Evolutionary conservation across 192 early-diverging fungal species (phyloP), one percentile per base, ranked within the genome.

Genomic region (Linnemannia schmuckeri): DNA sequence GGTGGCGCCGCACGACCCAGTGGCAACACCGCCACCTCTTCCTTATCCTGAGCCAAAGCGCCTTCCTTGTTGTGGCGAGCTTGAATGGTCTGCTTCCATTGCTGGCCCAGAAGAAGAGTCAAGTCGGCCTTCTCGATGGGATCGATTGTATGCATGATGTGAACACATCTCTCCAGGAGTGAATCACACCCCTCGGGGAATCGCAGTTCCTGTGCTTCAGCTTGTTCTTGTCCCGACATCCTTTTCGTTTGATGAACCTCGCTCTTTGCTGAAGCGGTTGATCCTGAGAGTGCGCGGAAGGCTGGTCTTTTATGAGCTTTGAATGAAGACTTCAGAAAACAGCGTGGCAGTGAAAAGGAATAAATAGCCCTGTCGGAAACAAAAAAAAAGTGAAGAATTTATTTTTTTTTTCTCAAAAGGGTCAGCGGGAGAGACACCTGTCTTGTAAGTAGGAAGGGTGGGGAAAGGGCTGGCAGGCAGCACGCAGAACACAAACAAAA

Each of bases 131-230:
- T 94, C 35, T 90, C 87, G 24, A 78, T 70, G 33, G 93, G 93
- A 81, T 91, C 87, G 27, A 90, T 86, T 37, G 91, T 92, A 69
- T 91, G 87, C 77, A 94, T 87, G 76, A 94, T 90, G 44, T 87
- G 72, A 6, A 94, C 87, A 42, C 89, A 89, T 81, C 85, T 88
- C 70, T 91, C 91, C 55, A 91, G 71, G 40, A 94, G 71, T 6
- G 89, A 87, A 66, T 87, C 72, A 44, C 85, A 87, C 55, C 73
- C 85, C 8, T 72, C 42, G 35, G 85, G 85, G 68, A 87, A 87
- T n/a, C 72, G 37, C 52, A 82, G 49, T 3, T 71, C 61, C 57
- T 78, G 77, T 35, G 33, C 44, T 52, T 75, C 17, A 6, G 30
- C 20, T 41, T 40, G 71, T n/a, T 52, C 55, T n/a, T n/a, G 27